Conservation (phyloP, 495 filamentous ascomycete species). For the Thermochaetoides thermophila region DNA sequence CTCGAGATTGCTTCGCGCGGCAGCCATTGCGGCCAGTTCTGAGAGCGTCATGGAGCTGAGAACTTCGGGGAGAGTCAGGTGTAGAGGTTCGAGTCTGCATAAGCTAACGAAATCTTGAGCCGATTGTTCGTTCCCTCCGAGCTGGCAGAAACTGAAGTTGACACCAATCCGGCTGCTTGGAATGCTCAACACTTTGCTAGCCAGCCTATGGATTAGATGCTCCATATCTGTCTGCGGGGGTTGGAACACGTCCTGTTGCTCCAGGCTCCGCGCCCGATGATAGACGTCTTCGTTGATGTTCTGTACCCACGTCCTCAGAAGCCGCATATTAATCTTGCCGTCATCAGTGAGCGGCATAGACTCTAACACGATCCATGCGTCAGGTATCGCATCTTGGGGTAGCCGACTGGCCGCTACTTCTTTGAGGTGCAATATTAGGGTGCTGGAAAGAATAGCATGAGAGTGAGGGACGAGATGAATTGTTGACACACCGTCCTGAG, state of each 20-base stretch:
- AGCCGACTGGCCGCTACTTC: constrained; percentile 15
- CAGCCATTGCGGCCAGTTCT: constrained; percentile 24
- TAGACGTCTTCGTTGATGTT: constrained; percentile 32
- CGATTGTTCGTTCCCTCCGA: constrained; percentile 31
- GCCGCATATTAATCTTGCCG: constrained; percentile 25
- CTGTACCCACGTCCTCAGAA: constrained; percentile 33
- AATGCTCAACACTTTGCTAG: constrained; percentile 23
- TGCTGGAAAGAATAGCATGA: constrained; percentile 23
- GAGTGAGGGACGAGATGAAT: constrained; percentile 23
- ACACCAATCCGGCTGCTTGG: constrained; percentile 25
- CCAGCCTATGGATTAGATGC: constrained; percentile 23
- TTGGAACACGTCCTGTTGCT: constrained; percentile 20
- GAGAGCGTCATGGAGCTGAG: constrained; percentile 16
- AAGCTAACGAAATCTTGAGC: constrained; percentile 23
- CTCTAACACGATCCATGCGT: constrained; percentile 29
- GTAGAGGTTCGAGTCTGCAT: constrained; percentile 27
- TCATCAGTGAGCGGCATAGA: constrained; percentile 27
- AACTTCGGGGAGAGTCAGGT: constrained; percentile 17
- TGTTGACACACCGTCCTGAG: constrained; percentile 10
- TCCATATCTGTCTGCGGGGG: constrained; percentile 23
- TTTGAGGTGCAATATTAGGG: constrained; percentile 21
- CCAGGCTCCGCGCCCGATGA: constrained; percentile 26
- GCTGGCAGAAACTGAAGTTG: constrained; percentile 26
- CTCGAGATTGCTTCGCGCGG: constrained; percentile 15
- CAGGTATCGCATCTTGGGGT: constrained; percentile 18